Conservation (phyloP, 169 alveolate species). For the Neospora caninum region DNA sequence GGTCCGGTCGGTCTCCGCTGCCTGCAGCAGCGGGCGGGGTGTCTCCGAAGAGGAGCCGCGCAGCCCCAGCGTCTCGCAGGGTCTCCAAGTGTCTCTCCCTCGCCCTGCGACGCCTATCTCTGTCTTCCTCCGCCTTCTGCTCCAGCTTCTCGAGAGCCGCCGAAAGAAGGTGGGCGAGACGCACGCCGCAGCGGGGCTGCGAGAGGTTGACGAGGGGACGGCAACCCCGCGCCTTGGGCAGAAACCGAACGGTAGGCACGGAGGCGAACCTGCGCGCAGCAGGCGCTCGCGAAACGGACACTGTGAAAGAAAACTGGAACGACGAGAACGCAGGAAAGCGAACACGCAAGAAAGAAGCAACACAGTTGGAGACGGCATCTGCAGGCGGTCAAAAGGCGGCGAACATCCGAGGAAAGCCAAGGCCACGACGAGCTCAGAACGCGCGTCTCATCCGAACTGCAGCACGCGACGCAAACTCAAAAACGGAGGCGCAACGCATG, state of each 20-base stretch:
- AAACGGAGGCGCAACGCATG: too few species aligned
- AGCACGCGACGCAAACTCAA: too few species aligned
- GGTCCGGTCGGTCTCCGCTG: not conserved
- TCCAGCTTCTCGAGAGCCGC: not conserved
- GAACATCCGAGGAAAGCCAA: too few species aligned
- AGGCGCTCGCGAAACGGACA: not conserved
- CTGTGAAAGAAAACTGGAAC: not conserved
- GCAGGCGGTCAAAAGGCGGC: too few species aligned
- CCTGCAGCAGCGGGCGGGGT: not conserved
- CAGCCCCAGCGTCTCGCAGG: not conserved
- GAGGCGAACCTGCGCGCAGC: not conserved
- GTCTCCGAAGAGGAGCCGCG: not conserved
- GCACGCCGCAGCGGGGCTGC: slow-evolving; percentile 32
- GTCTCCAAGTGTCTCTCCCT: not conserved
- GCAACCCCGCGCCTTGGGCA: slow-evolving; percentile 57
- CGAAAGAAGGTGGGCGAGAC: slow-evolving; percentile 28
- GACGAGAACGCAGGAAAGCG: too few species aligned
- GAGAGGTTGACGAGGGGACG: slow-evolving; percentile 56
- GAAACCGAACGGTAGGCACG: slow-evolving; percentile 33
- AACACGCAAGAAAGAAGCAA: too few species aligned
- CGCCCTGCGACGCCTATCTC: not conserved
- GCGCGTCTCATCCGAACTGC: too few species aligned
- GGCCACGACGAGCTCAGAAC: too few species aligned
- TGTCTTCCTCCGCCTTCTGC: not conserved
- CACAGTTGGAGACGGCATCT: too few species aligned